Base-by-base conservation (phyloP, 2,329 filamentous ascomycete species). In the Ophiostoma novo-ulmi region DNA sequence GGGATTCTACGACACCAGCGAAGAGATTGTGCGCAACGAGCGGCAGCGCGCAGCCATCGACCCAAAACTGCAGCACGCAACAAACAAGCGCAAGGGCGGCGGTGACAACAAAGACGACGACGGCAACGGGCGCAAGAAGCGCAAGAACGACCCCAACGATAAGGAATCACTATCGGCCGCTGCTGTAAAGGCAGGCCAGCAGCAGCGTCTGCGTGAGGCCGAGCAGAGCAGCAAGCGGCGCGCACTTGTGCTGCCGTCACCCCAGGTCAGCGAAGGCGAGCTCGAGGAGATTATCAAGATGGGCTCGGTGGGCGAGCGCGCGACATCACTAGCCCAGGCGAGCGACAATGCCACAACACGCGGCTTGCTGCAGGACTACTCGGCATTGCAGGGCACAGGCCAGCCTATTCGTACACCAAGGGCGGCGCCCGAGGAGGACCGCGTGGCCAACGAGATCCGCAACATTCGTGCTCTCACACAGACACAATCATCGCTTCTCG, bases 241-340 rank as follows among this genome's bases (percentile, higher is more conserved):
- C 71, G 82, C 90, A 7, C 84, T 99, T n/a, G 88, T 90, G 65
- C 83, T 99, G 36, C 95, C 95, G 10, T 84, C 91, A 35, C 95
- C 95, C 10, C 95, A 99, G 80, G 93, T 99, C 76, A 90, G 92
- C 79, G 95, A 99, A 77, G 86, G 88, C 63, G 95, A 99, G 80
- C 84, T 99, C 72, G 95, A 99, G 77, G 94, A 97, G 75, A 98
- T 99, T 77, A 93, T 99, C 74, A 99, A 99, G 83, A 97, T 98
- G 93, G 94, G 95, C 64, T 91, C 97, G 86, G 88, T 93, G 72
- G 95, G 94, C 52, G 93, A 97, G 77, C 89, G 90, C 69, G 95
- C 95, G 63, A 93, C 89, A 76, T 82, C 85, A 73, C 84, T 91
- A 78, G 92, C 92, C 5, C 87, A 87, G 64, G 88, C 89, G 69